Evolutionary conservation across 129 eudicot genomes (phyloP).

Genomic region (Heracleum sosnowskyi): DNA sequence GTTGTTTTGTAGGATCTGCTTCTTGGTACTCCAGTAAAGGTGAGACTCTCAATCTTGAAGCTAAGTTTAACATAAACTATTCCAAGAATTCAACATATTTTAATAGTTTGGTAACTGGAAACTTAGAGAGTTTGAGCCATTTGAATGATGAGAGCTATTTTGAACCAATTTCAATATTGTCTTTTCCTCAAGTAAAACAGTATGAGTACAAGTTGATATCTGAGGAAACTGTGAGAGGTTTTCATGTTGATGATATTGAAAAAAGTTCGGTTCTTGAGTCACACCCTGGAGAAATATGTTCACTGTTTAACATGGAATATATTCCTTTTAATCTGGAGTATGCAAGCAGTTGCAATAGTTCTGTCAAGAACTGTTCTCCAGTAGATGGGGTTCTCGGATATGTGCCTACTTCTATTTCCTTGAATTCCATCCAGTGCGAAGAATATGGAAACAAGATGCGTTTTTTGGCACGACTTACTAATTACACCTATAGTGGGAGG

Average conservation of each 20-base stretch:
- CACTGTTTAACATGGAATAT: slow-evolving; percentile 10
- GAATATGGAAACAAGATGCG: slow-evolving; percentile 25
- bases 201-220: slow-evolving; percentile 39
- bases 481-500: slow-evolving; percentile 16
- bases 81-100: slow-evolving; percentile 29
- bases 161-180: slow-evolving; percentile 44
- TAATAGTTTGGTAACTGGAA: slow-evolving; percentile 52
- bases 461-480: slow-evolving; percentile 30
- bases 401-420: slow-evolving; percentile 29
- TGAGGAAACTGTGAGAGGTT: slow-evolving; percentile 18
- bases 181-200: slow-evolving; percentile 29
- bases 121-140: slow-evolving; percentile 44
- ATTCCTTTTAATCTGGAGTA: slow-evolving; percentile 35
- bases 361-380: slow-evolving; percentile 26
- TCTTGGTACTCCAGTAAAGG: slow-evolving; percentile 27
- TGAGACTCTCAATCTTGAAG: slow-evolving; percentile 27
- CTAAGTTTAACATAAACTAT: slow-evolving; percentile 46
- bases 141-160: slow-evolving; percentile 32
- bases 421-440: slow-evolving; percentile 48
- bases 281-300: slow-evolving; percentile 27
- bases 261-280: slow-evolving; percentile 20
- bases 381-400: slow-evolving; percentile 18
- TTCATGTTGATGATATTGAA: slow-evolving; percentile 8
- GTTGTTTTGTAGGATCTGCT: slow-evolving; percentile 67
- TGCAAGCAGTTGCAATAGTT: slow-evolving; percentile 15